These are phyloP conservation scores for Chloris gayana DNA, from an alignment of 176 grass and related monocot genomes.

Conservation along the genomic window DNA sequence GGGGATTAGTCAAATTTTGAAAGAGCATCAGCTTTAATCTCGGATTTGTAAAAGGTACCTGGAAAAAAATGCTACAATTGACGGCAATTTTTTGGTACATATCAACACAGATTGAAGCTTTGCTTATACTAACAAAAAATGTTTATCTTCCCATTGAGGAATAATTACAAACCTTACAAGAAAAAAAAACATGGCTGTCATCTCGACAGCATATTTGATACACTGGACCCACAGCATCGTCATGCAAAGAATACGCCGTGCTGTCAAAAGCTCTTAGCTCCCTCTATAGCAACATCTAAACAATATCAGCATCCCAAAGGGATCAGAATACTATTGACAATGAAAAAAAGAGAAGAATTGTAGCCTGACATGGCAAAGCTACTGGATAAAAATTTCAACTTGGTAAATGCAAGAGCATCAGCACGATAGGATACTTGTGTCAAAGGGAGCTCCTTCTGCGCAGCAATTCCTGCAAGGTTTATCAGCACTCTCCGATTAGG, in stretches of 20 bases:
- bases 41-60: too few relatives aligned
- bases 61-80: too few relatives aligned
- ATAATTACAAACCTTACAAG: constrained; percentile 75
- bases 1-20: too few relatives aligned
- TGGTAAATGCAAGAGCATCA: constrained; percentile 14
- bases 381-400: constrained; percentile 30
- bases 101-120: too few relatives aligned
- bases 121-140: constrained; percentile 34
- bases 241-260: constrained; percentile 44
- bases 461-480: constrained; percentile 53
- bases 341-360: constrained; percentile 24
- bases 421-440: constrained; percentile 27
- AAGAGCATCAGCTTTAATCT: too few relatives aligned
- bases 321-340: constrained; percentile 32
- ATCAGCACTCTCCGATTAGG: neutral
- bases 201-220: constrained; percentile 41
- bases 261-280: constrained; percentile 32
- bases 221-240: constrained; percentile 32
- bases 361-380: constrained; percentile 17
- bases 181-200: constrained; percentile 47
- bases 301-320: constrained; percentile 32
- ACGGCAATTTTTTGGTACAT: too few relatives aligned
- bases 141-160: constrained; percentile 25
- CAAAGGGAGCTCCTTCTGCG: neutral
- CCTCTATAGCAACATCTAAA: constrained; percentile 50